Conservation (phyloP, 129 eudicot genomes). For the Tagetes erecta region DNA sequence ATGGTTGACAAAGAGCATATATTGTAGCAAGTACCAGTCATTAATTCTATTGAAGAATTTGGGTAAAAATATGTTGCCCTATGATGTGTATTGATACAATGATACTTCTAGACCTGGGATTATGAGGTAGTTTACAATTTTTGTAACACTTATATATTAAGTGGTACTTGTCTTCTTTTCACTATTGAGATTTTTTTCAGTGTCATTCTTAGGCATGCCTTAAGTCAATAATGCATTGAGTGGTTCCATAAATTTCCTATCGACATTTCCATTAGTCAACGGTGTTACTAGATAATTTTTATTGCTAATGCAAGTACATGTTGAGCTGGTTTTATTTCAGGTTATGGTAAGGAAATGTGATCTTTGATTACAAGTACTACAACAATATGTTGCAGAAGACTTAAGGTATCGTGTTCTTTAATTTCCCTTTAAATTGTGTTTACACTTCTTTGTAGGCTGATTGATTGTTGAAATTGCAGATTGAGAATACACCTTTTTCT, state of each 20-base stretch:
- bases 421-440: too few relatives aligned
- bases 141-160: not conserved
- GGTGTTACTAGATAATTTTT: conserved; percentile 2
- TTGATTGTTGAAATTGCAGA: too few relatives aligned
- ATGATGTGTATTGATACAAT: conserved; percentile 57
- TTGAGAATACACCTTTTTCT: too few relatives aligned
- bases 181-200: not conserved
- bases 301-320: conserved; percentile 1
- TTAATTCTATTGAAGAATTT: conserved; percentile 63
- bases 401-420: conserved; percentile 58
- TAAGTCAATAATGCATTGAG: not conserved
- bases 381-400: conserved; percentile 78
- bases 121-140: conserved; percentile 47
- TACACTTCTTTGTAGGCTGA: too few relatives aligned
- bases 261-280: not conserved
- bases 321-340: conserved; percentile 42
- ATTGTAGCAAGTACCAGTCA: conserved; percentile 67
- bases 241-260: not conserved
- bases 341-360: conserved; percentile 88
- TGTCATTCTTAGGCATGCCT: not conserved
- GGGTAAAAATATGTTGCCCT: conserved; percentile 65
- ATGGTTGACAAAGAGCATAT: conserved; percentile 39
- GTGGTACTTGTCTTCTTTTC: conserved; percentile 7
- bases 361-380: conserved; percentile 83
- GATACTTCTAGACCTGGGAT: conserved; percentile 64